These are phyloP conservation scores for Trapa incisa DNA, from an alignment of 345 rosid genomes.

Conservation along the genomic window DNA sequence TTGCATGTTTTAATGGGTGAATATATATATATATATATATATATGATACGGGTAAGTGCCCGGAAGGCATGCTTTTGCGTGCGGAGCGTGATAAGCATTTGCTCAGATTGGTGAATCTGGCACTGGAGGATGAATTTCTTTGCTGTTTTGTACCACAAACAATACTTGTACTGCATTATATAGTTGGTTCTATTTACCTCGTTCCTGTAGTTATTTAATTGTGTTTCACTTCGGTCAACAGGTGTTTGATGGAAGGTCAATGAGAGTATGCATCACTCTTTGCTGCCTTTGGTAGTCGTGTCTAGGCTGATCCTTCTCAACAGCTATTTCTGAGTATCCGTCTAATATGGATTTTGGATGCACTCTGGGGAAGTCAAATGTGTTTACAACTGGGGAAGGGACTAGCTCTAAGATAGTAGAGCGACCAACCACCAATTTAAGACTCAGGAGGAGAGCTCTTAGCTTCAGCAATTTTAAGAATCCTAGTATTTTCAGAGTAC, in stretches of 20 bases:
- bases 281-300: constrained; percentile 3
- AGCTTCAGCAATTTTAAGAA: constrained; percentile 18
- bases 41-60: neutral
- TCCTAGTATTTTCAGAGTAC: constrained; percentile 17
- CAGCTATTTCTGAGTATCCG: neutral
- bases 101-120: neutral
- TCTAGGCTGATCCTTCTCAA: neutral
- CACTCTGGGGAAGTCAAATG: constrained; percentile 34
- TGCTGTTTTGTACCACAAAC: neutral
- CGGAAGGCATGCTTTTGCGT: neutral
- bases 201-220: neutral
- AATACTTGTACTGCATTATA: neutral
- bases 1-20: neutral
- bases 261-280: constrained; percentile 15
- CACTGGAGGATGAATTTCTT: neutral
- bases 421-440: constrained; percentile 16
- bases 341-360: constrained; percentile 46
- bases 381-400: constrained; percentile 22
- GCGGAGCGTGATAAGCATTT: neutral
- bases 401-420: constrained; percentile 17
- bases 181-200: neutral
- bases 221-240: constrained; percentile 11
- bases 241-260: constrained; percentile 30
- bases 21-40: neutral
- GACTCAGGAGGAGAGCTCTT: constrained; percentile 27